Evolutionary conservation across 2,329 filamentous ascomycete species (phyloP).

Genomic region (Lachnum nothofagi): DNA sequence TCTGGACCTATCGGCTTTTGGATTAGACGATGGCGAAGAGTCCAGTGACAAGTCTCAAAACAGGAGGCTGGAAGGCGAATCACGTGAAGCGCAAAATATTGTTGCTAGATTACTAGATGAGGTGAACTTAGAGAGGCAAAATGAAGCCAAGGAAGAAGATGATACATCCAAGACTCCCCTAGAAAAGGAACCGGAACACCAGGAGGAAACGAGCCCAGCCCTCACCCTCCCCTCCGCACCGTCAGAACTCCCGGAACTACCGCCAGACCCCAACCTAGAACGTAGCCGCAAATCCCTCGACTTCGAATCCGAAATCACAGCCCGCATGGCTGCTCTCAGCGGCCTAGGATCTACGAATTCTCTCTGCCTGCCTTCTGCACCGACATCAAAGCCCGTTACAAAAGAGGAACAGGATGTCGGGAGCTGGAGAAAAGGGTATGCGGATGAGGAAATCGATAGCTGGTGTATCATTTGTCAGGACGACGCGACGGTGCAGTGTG

Average conservation of each 20-base stretch:
- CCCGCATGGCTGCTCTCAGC: slow-evolving; percentile 29
- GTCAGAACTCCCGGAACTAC: slow-evolving; percentile 14
- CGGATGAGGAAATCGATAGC: slow-evolving; percentile 66
- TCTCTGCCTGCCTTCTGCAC: slow-evolving; percentile 30
- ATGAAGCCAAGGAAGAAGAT: slow-evolving; percentile 6
- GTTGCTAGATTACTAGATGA: slow-evolving; percentile 30
- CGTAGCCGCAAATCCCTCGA: slow-evolving; percentile 22
- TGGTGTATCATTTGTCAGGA: slow-evolving; percentile 84
- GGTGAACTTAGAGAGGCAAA: slow-evolving; percentile 22
- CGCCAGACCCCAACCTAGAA: slow-evolving; percentile 17
- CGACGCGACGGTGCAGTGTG: slow-evolving; percentile 67
- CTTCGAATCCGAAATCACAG: slow-evolving; percentile 28
- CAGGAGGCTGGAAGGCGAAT: slow-evolving; percentile 23
- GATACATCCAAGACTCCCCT: background rate
- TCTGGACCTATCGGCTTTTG: slow-evolving; percentile 31
- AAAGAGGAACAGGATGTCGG: slow-evolving; percentile 6
- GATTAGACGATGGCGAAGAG: slow-evolving; percentile 39
- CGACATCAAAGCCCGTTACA: slow-evolving; percentile 24
- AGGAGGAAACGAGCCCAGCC: background rate
- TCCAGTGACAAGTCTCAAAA: slow-evolving; percentile 35
- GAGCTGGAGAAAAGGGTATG: slow-evolving; percentile 44
- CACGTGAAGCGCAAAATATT: slow-evolving; percentile 30
- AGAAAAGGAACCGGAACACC: background rate
- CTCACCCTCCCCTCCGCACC: slow-evolving; percentile 23
- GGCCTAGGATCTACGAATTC: slow-evolving; percentile 15